Evolutionary conservation across 2,329 filamentous ascomycete species (phyloP), one percentile per base, ranked within the genome.

Genomic region (Phaeophleospora eucalypticola): DNA sequence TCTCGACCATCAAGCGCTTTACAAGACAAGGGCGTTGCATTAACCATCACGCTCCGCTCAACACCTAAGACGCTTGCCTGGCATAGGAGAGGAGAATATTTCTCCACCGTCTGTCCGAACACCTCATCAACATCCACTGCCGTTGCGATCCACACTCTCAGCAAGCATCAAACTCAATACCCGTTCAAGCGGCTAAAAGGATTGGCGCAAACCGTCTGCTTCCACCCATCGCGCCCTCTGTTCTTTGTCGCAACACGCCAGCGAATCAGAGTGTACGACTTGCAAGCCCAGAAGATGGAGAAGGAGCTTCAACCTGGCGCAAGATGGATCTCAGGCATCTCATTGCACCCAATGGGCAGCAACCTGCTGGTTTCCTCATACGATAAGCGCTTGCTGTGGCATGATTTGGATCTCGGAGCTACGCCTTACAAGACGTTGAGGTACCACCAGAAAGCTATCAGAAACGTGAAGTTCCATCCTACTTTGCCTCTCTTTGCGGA

Each of bases 241-340:
- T 90, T 98, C 73, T 97, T 97, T 65, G 88, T 98, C 45, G 93
- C 93, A 2, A 97, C 94, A 9, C 89, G 95, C 68, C 87, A 91
- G 59, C 86, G 86, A 48, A 90, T 98, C 63, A 86, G 93, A 46
- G 87, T 87, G 63, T 98, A 98, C 71, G 93, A 98, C 67, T 79
- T 98, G 37, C 86, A 91, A 56, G 84, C 84, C 60, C 89, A 96
- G 66, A 87, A 94, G 63, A 81, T 98, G 27, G 80, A 96, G 68
- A 95, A 95, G 74, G 88, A 93, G 48, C 75, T 98, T 48, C 89
- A 95, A 65, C 93, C 93, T 0, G 93, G 93, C 62, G 90, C 91
- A 2, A 84, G 90, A 54, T 89, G 90, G 89, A 96, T 98, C 59
- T 94, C 87, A 2, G 88, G 84, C 14, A 91, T 98, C 59, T 90